phyloP scores from a whole-genome alignment of 169 alveolate genomes.

The Eimeria necatrix region DNA sequence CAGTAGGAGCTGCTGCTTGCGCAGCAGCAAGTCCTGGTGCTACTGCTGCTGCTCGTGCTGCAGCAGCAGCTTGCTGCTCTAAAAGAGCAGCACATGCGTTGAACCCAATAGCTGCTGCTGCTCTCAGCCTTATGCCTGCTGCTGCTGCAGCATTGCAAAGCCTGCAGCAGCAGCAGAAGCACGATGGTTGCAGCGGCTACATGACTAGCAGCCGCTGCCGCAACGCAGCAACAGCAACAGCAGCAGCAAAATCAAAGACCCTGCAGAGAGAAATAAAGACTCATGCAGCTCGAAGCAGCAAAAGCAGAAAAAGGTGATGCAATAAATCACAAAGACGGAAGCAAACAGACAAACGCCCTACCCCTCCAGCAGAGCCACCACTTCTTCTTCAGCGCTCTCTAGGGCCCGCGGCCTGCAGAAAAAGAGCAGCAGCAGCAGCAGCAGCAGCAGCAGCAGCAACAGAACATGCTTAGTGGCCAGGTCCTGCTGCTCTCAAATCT shows the following conservation, averaged over 20 bases:
- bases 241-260: neutral
- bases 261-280: neutral
- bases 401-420: neutral
- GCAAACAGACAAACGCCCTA: neutral
- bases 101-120: slow-evolving; percentile 16
- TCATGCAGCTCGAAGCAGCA: neutral
- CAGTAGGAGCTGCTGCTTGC: neutral
- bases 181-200: neutral
- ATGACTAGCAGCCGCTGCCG: neutral
- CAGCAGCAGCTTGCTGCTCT: slow-evolving; percentile 30
- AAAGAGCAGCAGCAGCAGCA: neutral
- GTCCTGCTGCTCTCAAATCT: neutral
- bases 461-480: neutral
- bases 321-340: neutral
- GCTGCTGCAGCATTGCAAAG: slow-evolving; percentile 40
- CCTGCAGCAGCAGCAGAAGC: neutral
- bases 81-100: neutral
- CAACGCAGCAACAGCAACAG: neutral
- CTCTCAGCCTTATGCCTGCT: neutral
- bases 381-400: neutral
- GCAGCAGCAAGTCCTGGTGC: neutral
- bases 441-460: neutral
- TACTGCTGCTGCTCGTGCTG: neutral
- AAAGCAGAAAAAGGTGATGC: neutral
- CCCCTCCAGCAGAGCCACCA: neutral